phyloP scores from a whole-genome alignment of 2,329 filamentous ascomycete genomes.

The Pseudogymnoascus sp. region DNA sequence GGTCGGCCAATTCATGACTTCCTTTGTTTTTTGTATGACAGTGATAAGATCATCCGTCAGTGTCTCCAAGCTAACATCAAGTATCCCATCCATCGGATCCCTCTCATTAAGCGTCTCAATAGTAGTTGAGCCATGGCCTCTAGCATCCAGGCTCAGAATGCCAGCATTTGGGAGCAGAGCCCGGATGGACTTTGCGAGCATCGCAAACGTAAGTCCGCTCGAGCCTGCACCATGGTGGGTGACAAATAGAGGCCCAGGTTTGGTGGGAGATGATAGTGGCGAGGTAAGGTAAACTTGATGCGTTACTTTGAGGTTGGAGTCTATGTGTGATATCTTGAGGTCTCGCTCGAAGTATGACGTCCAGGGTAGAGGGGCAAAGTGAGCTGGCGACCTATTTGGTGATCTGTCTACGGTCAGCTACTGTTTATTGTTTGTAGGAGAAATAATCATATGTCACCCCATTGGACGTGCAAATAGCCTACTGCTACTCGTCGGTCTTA shows the following conservation, averaged over 20 bases:
- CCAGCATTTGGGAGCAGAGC: slow-evolving; percentile 72
- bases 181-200: slow-evolving; percentile 67
- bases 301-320: slow-evolving; percentile 39
- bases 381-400: slow-evolving; percentile 26
- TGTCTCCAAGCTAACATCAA: slow-evolving; percentile 64
- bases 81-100: slow-evolving; percentile 28
- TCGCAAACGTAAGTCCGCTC: slow-evolving; percentile 84
- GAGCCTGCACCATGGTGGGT: slow-evolving; percentile 93
- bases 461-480: slow-evolving; percentile 64
- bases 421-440: neutral
- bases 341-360: slow-evolving; percentile 86
- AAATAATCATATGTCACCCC: slow-evolving; percentile 38
- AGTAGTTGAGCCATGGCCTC: slow-evolving; percentile 73
- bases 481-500: slow-evolving; percentile 68
- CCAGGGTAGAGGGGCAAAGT: slow-evolving; percentile 47
- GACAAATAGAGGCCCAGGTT: slow-evolving; percentile 73
- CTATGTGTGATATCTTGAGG: slow-evolving; percentile 55
- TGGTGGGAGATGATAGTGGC: slow-evolving; percentile 69
- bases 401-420: slow-evolving; percentile 17
- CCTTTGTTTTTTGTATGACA: slow-evolving; percentile 58
- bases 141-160: slow-evolving; percentile 74
- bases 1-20: slow-evolving; percentile 60
- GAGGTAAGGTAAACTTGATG: slow-evolving; percentile 87
- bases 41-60: slow-evolving; percentile 64
- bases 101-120: slow-evolving; percentile 29